phyloP scores from a whole-genome alignment of 2,329 filamentous ascomycete species.

The Penicillium griseofulvum region DNA sequence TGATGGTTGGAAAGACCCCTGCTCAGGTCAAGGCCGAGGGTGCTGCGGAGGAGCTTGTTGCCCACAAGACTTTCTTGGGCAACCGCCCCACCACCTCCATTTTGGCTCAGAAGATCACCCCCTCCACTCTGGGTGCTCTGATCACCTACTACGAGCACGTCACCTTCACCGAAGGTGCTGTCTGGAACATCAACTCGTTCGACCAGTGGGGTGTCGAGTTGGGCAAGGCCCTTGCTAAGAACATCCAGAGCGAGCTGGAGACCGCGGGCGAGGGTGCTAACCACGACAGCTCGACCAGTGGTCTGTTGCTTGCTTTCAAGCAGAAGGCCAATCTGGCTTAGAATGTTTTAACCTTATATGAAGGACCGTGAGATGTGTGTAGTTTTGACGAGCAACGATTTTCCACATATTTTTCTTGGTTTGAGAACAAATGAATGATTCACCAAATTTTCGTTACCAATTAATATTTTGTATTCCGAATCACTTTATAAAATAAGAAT shows the following conservation, averaged over 20 bases:
- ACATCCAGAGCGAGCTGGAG: constrained; percentile 82
- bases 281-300: constrained; percentile 85
- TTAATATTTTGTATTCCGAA: background rate
- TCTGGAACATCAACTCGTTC: constrained; percentile 99
- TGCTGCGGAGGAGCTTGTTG: constrained; percentile 60
- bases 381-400: constrained; percentile 27
- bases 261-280: constrained; percentile 63
- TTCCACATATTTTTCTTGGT: constrained; percentile 6
- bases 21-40: constrained; percentile 50
- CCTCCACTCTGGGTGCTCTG: constrained; percentile 85
- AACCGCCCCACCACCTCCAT: constrained; percentile 97
- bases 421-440: constrained; percentile 7
- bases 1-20: constrained; percentile 55
- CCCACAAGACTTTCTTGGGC: constrained; percentile 99
- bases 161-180: constrained; percentile 93
- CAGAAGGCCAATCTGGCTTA: constrained; percentile 58
- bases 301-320: constrained; percentile 91
- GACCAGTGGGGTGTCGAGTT: constrained; percentile 99
- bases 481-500: background rate
- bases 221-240: constrained; percentile 93
- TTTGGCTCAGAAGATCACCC: constrained; percentile 88
- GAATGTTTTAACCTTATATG: constrained; percentile 2
- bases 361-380: constrained; percentile 11
- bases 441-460: background rate
- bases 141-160: constrained; percentile 99